A percentile compares a stretch with the other conserved stretches of the same genome.
These are phyloP conservation scores for Talaromyces stipitatus DNA, from an alignment of 495 filamentous ascomycete genomes.

Conservation along the genomic window DNA sequence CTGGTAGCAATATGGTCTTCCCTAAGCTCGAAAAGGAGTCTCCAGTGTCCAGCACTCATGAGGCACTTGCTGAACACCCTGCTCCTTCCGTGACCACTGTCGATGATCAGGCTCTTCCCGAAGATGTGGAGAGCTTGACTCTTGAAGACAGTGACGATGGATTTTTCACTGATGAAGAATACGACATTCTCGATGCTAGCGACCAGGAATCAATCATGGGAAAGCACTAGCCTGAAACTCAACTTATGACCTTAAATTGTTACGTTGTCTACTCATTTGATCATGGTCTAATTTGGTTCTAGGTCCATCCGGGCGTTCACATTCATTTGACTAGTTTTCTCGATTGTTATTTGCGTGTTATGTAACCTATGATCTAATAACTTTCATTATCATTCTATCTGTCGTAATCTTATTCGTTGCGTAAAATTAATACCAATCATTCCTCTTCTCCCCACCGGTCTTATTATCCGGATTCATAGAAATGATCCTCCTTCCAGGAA, in stretches of 20 bases:
- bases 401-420: neutral
- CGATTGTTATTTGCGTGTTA: neutral
- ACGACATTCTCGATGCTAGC: slow-evolving; percentile 90
- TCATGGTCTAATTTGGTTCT: neutral
- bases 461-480: slow-evolving; percentile 45
- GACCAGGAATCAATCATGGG: slow-evolving; percentile 73
- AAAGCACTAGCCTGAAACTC: slow-evolving; percentile 11
- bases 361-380: neutral
- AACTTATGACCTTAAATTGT: neutral
- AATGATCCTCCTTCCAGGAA: slow-evolving; percentile 49
- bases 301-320: neutral
- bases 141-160: slow-evolving; percentile 54
- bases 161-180: slow-evolving; percentile 95
- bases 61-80: slow-evolving; percentile 30
- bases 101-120: slow-evolving; percentile 48
- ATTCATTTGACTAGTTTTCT: neutral
- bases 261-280: neutral
- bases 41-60: slow-evolving; percentile 69
- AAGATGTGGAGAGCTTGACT: slow-evolving; percentile 63
- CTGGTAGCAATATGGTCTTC: slow-evolving; percentile 82
- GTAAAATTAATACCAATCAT: slow-evolving; percentile 40
- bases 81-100: slow-evolving; percentile 28
- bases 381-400: neutral
- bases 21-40: slow-evolving; percentile 94
- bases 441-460: slow-evolving; percentile 36